Evolutionary conservation across 192 early-diverging fungal genomes (phyloP).

Genomic region (Rhizoclosmatium sp.): DNA sequence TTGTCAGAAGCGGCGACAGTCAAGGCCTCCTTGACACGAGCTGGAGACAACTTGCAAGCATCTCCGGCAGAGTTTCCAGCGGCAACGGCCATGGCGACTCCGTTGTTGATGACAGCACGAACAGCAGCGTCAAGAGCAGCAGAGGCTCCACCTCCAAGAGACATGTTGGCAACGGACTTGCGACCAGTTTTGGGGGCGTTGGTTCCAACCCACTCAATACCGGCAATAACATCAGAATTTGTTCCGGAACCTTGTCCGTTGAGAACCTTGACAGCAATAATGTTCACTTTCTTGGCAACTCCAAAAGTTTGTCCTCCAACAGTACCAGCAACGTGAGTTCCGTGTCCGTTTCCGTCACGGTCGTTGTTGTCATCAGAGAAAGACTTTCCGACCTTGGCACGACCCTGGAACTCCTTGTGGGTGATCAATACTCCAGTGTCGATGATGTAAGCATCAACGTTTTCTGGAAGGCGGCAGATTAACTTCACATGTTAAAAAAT

Average conservation of each 20-base stretch:
- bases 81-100: slow-evolving; percentile 62
- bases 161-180: slow-evolving; percentile 95
- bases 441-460: slow-evolving; percentile 92
- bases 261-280: slow-evolving; percentile 79
- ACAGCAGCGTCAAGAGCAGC: slow-evolving; percentile 83
- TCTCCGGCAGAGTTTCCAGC: slow-evolving; percentile 63
- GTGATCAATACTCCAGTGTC: slow-evolving; percentile 90
- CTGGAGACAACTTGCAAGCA: slow-evolving; percentile 76
- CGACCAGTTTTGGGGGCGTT: slow-evolving; percentile 56
- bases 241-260: slow-evolving; percentile 55
- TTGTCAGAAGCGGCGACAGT: slow-evolving; percentile 92
- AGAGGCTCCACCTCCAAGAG: slow-evolving; percentile 84
- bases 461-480: slow-evolving; percentile 43
- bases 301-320: slow-evolving; percentile 61
- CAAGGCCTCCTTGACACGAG: slow-evolving; percentile 76
- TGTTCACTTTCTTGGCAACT: slow-evolving; percentile 76
- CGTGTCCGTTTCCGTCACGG: slow-evolving; percentile 63
- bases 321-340: slow-evolving; percentile 62
- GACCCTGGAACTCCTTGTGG: slow-evolving; percentile 91
- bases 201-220: slow-evolving; percentile 56
- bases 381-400: slow-evolving; percentile 71
- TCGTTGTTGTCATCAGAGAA: slow-evolving; percentile 51
- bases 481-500: neutral
- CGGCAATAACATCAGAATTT: slow-evolving; percentile 60
- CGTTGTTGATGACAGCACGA: slow-evolving; percentile 55